phyloP scores from a whole-genome alignment of 331 rosid species.

The Arachis monticola region DNA sequence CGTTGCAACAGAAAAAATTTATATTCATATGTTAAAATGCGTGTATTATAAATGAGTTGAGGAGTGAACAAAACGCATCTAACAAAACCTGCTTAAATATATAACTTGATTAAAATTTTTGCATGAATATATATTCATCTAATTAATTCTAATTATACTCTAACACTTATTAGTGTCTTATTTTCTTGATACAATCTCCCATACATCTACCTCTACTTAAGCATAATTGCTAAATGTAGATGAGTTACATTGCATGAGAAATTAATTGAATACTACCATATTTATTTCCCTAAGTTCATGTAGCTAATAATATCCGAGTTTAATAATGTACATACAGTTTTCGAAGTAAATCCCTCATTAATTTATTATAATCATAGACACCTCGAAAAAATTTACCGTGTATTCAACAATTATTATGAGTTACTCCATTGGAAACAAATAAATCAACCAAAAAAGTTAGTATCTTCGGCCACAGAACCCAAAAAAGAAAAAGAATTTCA shows the following conservation, averaged over 20 bases:
- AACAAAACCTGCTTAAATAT: no score
- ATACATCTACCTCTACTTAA: no score
- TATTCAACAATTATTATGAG: constrained; percentile 11
- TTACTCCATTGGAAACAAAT: constrained; percentile 23
- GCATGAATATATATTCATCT: no score
- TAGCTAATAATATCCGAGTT: background rate
- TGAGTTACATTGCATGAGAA: background rate
- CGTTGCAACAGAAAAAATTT: no score
- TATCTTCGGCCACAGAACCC: constrained; percentile 37
- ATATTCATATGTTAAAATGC: no score
- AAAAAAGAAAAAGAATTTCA: constrained; percentile 32
- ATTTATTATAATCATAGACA: background rate
- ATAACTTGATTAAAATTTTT: no score
- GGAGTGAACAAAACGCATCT: no score
- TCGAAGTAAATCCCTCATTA: background rate
- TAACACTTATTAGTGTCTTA: no score
- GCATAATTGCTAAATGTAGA: no score
- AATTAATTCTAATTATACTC: no score
- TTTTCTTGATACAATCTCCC: no score
- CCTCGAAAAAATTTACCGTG: background rate
- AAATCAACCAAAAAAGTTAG: constrained; percentile 32
- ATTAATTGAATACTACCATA: background rate
- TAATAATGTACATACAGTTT: background rate
- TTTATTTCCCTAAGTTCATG: background rate
- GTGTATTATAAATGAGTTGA: no score